A percentile compares a stretch with the other conserved stretches of the same genome.
Evolutionary conservation across 331 rosid species (phyloP).

Genomic region (Stylosanthes scabra): DNA sequence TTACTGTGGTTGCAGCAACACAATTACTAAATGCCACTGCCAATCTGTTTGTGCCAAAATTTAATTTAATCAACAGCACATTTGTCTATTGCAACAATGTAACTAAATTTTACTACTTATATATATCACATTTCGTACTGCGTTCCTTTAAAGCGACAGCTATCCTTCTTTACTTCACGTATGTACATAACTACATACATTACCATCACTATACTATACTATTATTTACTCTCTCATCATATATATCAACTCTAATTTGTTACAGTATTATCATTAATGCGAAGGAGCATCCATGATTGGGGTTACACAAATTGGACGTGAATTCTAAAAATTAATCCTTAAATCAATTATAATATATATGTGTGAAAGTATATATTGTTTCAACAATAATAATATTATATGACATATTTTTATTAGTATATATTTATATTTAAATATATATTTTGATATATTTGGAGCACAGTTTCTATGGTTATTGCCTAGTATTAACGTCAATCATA

Average conservation of each 20-base stretch:
- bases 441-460: no score
- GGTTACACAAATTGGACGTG: neutral
- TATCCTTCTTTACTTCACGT: neutral
- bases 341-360: no score
- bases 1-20: neutral
- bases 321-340: no score
- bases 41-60: neutral
- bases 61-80: neutral
- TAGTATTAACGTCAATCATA: no score
- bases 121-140: neutral
- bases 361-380: no score
- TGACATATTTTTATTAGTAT: no score
- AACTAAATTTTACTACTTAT: neutral
- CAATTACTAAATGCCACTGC: conserved; percentile 3
- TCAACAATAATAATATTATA: no score
- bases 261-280: conserved; percentile 1
- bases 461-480: no score
- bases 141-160: conserved; percentile 10
- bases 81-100: neutral
- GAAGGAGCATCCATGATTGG: conserved; percentile 8
- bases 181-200: conserved; percentile 1
- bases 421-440: no score
- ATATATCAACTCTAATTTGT: neutral
- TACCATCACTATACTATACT: neutral
- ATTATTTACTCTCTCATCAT: no score